Percentiles rank a stretch among this genome's conserved stretches.
Evolutionary conservation across 73 alveolate genomes (phyloP).

Genomic region (Paramecium pentaurelia): DNA sequence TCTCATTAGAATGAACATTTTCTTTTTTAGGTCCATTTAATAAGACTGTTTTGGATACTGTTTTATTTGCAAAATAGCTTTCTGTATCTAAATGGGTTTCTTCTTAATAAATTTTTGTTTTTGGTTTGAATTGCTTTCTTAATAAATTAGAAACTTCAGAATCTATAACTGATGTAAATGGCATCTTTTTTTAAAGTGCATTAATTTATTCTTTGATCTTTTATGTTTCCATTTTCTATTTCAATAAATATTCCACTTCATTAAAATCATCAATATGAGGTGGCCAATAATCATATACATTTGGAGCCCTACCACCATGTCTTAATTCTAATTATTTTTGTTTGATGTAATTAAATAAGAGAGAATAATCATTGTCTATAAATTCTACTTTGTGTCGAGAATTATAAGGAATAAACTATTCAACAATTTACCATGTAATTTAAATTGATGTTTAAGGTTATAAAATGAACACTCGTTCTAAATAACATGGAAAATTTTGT

Average conservation of each 20-base stretch:
- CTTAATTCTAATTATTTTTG: not conserved
- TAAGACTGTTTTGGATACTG: not conserved
- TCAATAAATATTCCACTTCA: not conserved
- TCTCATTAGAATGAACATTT: not conserved
- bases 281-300: conserved; percentile 47
- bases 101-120: not conserved
- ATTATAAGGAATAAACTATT: conserved; percentile 38
- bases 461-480: not conserved
- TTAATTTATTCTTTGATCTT: not conserved
- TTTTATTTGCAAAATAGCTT: not conserved
- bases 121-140: conserved; percentile 17
- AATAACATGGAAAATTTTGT: not conserved
- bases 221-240: not conserved
- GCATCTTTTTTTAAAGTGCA: not conserved
- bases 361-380: not conserved
- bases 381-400: conserved; percentile 35
- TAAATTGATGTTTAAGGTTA: conserved; percentile 15
- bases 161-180: not conserved
- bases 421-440: conserved; percentile 26
- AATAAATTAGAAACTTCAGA: not conserved
- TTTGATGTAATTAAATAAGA: not conserved
- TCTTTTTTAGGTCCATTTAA: not conserved
- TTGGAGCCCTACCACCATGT: not conserved
- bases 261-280: not conserved
- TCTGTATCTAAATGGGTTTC: not conserved